Percentiles rank a stretch among this genome's conserved stretches.
These are phyloP conservation scores for Skeletonema grethae DNA, from an alignment of 108 stramenopile genomes.

Conservation along the genomic window DNA sequence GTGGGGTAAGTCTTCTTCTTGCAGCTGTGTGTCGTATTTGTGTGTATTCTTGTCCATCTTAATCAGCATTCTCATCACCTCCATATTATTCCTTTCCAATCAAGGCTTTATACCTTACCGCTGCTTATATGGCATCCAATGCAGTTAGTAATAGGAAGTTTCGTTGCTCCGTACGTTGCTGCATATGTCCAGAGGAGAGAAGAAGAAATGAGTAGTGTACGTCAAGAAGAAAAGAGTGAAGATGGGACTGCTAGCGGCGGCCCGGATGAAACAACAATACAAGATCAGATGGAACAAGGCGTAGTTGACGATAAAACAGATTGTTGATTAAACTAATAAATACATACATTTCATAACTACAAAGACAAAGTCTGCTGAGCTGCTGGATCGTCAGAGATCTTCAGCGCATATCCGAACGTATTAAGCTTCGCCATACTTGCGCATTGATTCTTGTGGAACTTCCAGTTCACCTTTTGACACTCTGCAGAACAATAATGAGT, in stretches of 20 bases:
- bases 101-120: constrained; percentile 58
- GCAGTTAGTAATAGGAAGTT: constrained; percentile 64
- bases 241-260: neutral
- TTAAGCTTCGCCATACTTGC: no score
- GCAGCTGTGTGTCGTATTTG: no score
- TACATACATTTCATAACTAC: no score
- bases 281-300: neutral
- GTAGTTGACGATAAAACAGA: neutral
- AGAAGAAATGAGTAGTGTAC: constrained; percentile 18
- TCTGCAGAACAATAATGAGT: no score
- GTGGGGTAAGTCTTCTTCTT: constrained; percentile 29
- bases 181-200: constrained; percentile 53
- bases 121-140: constrained; percentile 77
- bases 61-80: no score
- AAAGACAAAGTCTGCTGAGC: no score
- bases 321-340: neutral
- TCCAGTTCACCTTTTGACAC: no score
- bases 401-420: no score
- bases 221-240: constrained; percentile 5
- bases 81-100: no score
- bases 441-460: no score
- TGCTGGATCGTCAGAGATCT: no score
- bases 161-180: constrained; percentile 51
- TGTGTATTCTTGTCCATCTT: no score
- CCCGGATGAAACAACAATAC: neutral